Evolutionary conservation across 768 basidiomycete species (phyloP).

Genomic region (Chlorophyllum brunneum): DNA sequence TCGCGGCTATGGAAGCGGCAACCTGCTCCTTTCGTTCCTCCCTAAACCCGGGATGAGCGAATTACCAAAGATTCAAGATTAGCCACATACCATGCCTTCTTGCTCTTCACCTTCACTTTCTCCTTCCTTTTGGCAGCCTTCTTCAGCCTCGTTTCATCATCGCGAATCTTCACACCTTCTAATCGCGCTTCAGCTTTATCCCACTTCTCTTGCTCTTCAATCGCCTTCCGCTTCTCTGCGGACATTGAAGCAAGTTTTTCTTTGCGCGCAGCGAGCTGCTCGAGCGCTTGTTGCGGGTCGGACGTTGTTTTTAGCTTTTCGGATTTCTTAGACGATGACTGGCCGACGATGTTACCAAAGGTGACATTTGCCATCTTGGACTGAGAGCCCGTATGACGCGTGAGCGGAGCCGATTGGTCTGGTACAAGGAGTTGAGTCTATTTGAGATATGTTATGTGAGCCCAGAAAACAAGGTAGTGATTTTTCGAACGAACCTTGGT

Average conservation of each 20-base stretch:
- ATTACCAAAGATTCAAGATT: conserved; percentile 5
- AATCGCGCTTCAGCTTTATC: conserved; percentile 84
- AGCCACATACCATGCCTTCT: conserved; percentile 75
- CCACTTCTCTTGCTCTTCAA: conserved; percentile 86
- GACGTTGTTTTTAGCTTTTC: conserved; percentile 64
- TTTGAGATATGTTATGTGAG: background rate
- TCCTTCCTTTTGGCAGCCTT: conserved; percentile 93
- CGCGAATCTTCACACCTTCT: conserved; percentile 88
- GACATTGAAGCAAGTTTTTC: conserved; percentile 73
- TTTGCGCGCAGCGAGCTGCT: conserved; percentile 72
- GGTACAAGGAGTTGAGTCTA: conserved; percentile 74
- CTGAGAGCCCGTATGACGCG: conserved; percentile 25
- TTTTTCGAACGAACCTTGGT: conserved; percentile 45
- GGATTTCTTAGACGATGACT: conserved; percentile 45
- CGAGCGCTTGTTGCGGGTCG: conserved; percentile 83
- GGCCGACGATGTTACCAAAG: conserved; percentile 60
- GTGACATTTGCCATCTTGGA: conserved; percentile 57
- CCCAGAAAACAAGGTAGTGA: background rate
- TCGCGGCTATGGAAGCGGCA: conserved; percentile 69
- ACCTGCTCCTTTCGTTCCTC: conserved; percentile 82
- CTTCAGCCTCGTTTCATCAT: conserved; percentile 81
- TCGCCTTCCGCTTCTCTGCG: conserved; percentile 77
- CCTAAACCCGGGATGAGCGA: conserved; percentile 41
- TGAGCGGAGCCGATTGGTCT: conserved; percentile 34
- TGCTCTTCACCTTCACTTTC: conserved; percentile 82